Base-by-base conservation (phyloP, 106 monocot genomes). In the Allium cepa region DNA sequence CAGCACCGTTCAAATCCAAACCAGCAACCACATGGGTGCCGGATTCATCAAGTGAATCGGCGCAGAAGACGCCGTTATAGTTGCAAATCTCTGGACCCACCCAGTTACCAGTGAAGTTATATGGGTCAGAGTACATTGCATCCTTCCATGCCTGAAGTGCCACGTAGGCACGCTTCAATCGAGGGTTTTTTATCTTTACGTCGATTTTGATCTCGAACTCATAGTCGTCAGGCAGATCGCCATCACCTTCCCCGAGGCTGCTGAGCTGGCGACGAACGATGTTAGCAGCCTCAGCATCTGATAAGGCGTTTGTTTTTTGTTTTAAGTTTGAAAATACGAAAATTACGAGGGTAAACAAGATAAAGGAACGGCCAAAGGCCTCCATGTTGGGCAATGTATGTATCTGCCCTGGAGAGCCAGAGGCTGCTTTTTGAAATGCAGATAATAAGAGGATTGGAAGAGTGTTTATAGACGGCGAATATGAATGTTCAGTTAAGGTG, bases 91-190 rank as follows among this genome's bases (percentile, higher is more conserved):
- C 59, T 13, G 85, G 75, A 53, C 85, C 85, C 15, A 67, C 68
- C 85, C 85, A 85, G 62, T 78, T 73, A 63, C 49, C 78, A 47
- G 85, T 85, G 63, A 76, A 57, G 78, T 81, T 81, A 51, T 16
- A 22, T 1, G 85, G 85, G 69, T 85, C 85, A 64, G 85, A 85
- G 72, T 67, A 63, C 49, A 85, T 72, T 18, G 85, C 81, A 53
- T 17, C 46, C 56, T 75, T 85, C 85, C 85, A 85, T 1, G 85
- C 78, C 46, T 81, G 78, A 50, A 85, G 85, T 49, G 85, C 85
- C 12, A 76, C 65, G 81, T 79, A 85, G 26, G 85, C 76, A 36
- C 72, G 22, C 18, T 50, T 50, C 46, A 79, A 62, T 48, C 76
- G 72, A 8, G 79, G 78, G 79, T 68, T 79, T 56, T 69, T 72